These are phyloP conservation scores for Aspergillus fructus DNA, from an alignment of 2,329 filamentous ascomycete species.

Conservation along the genomic window DNA sequence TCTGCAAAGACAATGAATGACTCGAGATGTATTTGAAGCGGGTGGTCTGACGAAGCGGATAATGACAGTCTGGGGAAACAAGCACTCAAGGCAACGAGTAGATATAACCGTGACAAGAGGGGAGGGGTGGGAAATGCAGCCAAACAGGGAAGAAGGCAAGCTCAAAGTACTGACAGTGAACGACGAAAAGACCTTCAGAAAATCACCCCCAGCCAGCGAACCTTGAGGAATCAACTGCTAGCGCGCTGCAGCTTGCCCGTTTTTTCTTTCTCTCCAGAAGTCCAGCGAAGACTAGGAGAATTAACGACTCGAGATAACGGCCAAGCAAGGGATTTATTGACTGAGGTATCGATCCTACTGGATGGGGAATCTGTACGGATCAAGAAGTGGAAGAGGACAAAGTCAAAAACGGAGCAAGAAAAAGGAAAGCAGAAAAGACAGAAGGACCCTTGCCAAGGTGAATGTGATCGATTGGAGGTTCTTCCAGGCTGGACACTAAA, in stretches of 20 bases:
- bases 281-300: conserved; percentile 15
- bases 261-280: conserved; percentile 14
- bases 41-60: conserved; percentile 2
- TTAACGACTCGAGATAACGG: conserved; percentile 14
- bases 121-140: not conserved
- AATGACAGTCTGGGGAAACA: not conserved
- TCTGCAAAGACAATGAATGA: not conserved
- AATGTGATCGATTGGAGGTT: not conserved
- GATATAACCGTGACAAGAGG: not conserved
- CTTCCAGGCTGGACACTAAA: conserved; percentile 5
- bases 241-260: conserved; percentile 26
- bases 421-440: conserved; percentile 11
- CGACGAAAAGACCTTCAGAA: not conserved
- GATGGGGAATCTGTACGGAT: conserved; percentile 11
- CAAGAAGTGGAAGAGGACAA: not conserved
- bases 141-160: not conserved
- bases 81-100: not conserved
- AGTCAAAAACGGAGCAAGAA: conserved; percentile 9
- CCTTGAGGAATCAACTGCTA: conserved; percentile 21
- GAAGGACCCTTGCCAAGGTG: conserved; percentile 12
- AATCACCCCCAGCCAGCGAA: conserved; percentile 12
- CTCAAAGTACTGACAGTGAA: not conserved
- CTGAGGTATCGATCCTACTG: conserved; percentile 15
- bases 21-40: not conserved
- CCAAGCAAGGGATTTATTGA: conserved; percentile 19